Evolutionary conservation across 2,329 filamentous ascomycete species (phyloP).

Genomic region (Neocucurbitaria cava): DNA sequence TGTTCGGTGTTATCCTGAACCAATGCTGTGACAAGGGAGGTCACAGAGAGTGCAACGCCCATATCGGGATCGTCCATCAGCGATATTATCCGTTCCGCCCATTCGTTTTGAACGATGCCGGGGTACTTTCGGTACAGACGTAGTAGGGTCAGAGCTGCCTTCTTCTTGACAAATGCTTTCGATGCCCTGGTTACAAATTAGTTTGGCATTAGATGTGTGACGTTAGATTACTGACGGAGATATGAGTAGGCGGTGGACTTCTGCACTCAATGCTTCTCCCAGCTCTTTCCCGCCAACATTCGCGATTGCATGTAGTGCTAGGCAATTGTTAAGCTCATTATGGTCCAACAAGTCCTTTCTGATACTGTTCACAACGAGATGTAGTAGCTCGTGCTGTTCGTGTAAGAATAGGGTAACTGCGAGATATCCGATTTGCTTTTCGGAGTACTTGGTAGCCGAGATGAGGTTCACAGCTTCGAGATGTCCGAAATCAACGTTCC

Average conservation of each 20-base stretch:
- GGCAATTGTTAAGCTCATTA: slow-evolving; percentile 96
- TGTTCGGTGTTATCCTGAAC: slow-evolving; percentile 93
- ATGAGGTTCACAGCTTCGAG: slow-evolving; percentile 98
- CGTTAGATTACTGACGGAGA: slow-evolving; percentile 73
- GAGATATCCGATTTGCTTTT: slow-evolving; percentile 98
- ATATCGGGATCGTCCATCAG: slow-evolving; percentile 96
- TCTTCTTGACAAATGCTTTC: slow-evolving; percentile 99
- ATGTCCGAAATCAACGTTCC: slow-evolving; percentile 99
- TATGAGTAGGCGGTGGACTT: slow-evolving; percentile 92
- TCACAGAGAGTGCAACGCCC: slow-evolving; percentile 93
- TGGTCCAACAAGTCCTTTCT: slow-evolving; percentile 92
- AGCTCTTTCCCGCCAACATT: slow-evolving; percentile 97
- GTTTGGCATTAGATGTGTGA: slow-evolving; percentile 3
- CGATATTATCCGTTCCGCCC: slow-evolving; percentile 98
- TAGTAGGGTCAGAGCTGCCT: slow-evolving; percentile 91
- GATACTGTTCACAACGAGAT: slow-evolving; percentile 98
- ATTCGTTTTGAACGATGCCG: slow-evolving; percentile 92
- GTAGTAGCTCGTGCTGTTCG: slow-evolving; percentile 93
- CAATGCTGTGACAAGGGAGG: slow-evolving; percentile 91
- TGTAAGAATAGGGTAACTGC: slow-evolving; percentile 97
- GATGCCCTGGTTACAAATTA: slow-evolving; percentile 65
- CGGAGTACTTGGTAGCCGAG: slow-evolving; percentile 94
- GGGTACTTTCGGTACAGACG: slow-evolving; percentile 94
- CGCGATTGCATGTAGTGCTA: slow-evolving; percentile 95
- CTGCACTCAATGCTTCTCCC: slow-evolving; percentile 89